phyloP scores from a whole-genome alignment of 2,329 filamentous ascomycete species.

The Arachnopeziza araneosa region DNA sequence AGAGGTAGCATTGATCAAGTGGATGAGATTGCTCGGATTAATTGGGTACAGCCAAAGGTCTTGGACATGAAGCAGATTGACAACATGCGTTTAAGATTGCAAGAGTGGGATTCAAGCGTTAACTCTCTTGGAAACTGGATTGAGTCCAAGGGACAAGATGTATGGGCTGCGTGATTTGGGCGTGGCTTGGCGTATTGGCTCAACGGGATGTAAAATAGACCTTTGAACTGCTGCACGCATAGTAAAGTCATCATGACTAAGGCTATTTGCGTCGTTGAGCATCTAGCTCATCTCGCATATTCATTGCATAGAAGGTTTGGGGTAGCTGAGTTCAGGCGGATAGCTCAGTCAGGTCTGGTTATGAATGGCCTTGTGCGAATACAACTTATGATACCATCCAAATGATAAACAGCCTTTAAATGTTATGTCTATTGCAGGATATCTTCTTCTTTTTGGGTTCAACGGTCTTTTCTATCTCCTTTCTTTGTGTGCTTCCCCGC shows the following conservation, averaged over 20 bases:
- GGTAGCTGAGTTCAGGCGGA: not conserved
- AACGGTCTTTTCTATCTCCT: not conserved
- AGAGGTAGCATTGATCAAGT: slow-evolving; percentile 95
- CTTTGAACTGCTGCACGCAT: slow-evolving; percentile 4
- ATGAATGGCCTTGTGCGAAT: not conserved
- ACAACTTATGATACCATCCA: not conserved
- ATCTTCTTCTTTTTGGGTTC: not conserved
- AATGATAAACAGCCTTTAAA: not conserved
- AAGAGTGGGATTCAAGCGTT: slow-evolving; percentile 94
- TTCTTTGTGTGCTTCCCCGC: not conserved
- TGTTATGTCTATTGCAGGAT: not conserved
- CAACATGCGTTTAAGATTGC: slow-evolving; percentile 79
- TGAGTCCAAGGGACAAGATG: slow-evolving; percentile 86
- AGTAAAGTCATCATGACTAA: not conserved
- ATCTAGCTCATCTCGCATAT: not conserved
- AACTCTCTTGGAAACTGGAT: slow-evolving; percentile 98
- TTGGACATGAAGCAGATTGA: slow-evolving; percentile 93
- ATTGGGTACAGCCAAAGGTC: slow-evolving; percentile 98
- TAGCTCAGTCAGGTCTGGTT: not conserved
- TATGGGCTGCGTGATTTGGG: slow-evolving; percentile 72
- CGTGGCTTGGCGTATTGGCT: slow-evolving; percentile 26
- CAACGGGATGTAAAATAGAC: slow-evolving; percentile 29
- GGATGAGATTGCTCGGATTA: slow-evolving; percentile 86
- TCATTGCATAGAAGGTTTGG: not conserved
- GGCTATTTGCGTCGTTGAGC: not conserved